Percentiles rank a stretch among this genome's conserved stretches.
Evolutionary conservation across 2,329 filamentous ascomycete species (phyloP).

Genomic region (Verruconis gallopava): DNA sequence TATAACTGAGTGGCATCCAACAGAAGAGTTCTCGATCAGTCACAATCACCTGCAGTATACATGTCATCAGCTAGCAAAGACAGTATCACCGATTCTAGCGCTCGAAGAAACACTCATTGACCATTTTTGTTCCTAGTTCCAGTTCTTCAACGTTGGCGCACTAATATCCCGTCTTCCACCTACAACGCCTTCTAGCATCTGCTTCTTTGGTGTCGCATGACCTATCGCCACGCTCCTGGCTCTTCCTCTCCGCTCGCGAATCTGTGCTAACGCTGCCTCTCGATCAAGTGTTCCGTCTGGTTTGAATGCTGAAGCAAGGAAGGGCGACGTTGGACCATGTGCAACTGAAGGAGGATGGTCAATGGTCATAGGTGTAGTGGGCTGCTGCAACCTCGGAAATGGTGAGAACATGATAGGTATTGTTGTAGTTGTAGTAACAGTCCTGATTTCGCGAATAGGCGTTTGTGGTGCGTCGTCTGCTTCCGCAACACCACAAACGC

Average conservation of each 20-base stretch:
- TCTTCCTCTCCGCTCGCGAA: conserved; percentile 57
- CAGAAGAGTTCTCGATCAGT: too few species aligned
- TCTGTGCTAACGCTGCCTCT: conserved; percentile 63
- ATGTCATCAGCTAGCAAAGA: too few species aligned
- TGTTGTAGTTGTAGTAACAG: conserved; percentile 35
- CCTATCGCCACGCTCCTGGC: conserved; percentile 56
- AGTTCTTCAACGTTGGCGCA: too few species aligned
- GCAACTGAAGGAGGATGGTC: conserved; percentile 19
- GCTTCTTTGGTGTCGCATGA: conserved; percentile 47
- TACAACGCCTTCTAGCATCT: conserved; percentile 36
- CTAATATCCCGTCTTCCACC: conserved; percentile 33
- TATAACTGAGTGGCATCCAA: too few species aligned
- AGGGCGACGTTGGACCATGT: conserved; percentile 7
- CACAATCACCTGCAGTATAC: too few species aligned
- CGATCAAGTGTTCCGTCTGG: conserved; percentile 34
- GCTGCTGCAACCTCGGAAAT: conserved; percentile 14
- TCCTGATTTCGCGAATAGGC: conserved; percentile 25
- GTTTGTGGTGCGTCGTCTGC: conserved; percentile 11
- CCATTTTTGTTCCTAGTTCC: too few species aligned
- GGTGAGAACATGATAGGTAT: conserved; percentile 35
- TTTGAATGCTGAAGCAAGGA: conserved; percentile 17
- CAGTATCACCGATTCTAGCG: too few species aligned
- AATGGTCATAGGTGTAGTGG: conserved; percentile 19
- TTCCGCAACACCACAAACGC: background rate
- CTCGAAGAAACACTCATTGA: too few species aligned